Evolutionary conservation across 768 basidiomycete genomes (phyloP), one percentile per base, ranked within the genome.

Genomic region (Hebeloma cylindrosporum): DNA sequence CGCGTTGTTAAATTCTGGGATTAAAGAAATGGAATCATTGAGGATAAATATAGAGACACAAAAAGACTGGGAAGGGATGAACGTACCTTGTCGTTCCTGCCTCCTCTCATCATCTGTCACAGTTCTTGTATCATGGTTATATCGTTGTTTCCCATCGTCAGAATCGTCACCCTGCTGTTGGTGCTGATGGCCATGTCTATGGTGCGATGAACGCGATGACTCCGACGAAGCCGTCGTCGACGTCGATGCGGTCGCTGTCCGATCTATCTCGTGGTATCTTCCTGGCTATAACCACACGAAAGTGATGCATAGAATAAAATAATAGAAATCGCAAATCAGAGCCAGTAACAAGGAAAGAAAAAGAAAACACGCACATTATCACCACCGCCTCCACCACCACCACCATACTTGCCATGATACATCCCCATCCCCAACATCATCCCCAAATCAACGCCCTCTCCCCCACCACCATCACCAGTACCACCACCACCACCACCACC

Each of bases 1-100:
- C 1, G 82, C 83, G 17, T 73, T 75, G 3, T 75, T 78, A 56
- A 85, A 77, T 45, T 75, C 71, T 48, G 50, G 53, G 49, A 38
- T 7, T 26, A 28, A 36, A 45, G 22, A 42, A 34, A 35, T 43
- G 45, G 42, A n/a, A n/a, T n/a, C n/a, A n/a, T n/a, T n/a, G n/a
- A n/a, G n/a, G n/a, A n/a, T n/a, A n/a, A n/a, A n/a, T n/a, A n/a
- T n/a, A n/a, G 16, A 28, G 40, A 14, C 31, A 22, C 18, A 22
- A 14, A 17, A 41, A 39, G 5, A 22, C 8, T 29, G 36, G 27
- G 32, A 45, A 33, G n/a, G 13, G 36, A 34, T n/a, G 45, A 40
- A 43, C 27, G 48, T 40, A 57, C 56, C 56, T 35, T 57, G 55
- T 40, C 58, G 53, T 20, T 61, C 57, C 32, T 56, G n/a, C n/a